Conservation (phyloP, 257 asterid species). For the Asclepias syriaca region DNA sequence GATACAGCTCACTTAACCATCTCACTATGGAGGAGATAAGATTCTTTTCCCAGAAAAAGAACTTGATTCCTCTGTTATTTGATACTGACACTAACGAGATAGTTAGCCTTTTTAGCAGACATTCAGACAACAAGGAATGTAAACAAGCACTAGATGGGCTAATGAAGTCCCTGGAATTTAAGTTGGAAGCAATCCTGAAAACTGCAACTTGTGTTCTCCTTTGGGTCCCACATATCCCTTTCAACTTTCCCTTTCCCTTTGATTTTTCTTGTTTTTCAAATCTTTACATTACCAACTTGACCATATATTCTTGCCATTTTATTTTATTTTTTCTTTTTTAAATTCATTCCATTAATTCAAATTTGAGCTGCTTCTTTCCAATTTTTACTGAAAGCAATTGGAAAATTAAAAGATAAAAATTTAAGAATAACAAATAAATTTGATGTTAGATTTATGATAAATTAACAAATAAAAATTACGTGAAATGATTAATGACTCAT, state of each 20-base stretch:
- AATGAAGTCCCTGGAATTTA: conserved; percentile 50
- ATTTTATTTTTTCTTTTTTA: not conserved
- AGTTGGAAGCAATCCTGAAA: conserved; percentile 42
- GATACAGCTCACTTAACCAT: conserved; percentile 47
- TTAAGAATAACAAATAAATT: no score
- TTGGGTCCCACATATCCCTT: conserved; percentile 5
- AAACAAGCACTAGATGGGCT: conserved; percentile 67
- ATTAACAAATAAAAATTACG: no score
- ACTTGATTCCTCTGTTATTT: conserved; percentile 71
- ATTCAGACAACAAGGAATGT: conserved; percentile 50
- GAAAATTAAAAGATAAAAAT: no score
- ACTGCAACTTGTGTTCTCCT: conserved; percentile 22
- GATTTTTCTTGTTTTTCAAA: not conserved
- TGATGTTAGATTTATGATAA: no score
- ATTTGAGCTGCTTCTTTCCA: no score
- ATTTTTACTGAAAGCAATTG: no score
- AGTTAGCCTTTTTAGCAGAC: conserved; percentile 28
- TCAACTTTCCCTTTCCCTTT: not conserved
- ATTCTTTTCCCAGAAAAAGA: conserved; percentile 82
- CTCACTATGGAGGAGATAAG: conserved; percentile 65
- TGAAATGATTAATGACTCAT: no score
- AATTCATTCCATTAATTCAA: no score
- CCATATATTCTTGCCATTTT: not conserved
- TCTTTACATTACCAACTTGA: not conserved
- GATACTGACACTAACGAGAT: conserved; percentile 49